Conservation (phyloP, 768 basidiomycete genomes). For the Tephrocybe sp. region DNA sequence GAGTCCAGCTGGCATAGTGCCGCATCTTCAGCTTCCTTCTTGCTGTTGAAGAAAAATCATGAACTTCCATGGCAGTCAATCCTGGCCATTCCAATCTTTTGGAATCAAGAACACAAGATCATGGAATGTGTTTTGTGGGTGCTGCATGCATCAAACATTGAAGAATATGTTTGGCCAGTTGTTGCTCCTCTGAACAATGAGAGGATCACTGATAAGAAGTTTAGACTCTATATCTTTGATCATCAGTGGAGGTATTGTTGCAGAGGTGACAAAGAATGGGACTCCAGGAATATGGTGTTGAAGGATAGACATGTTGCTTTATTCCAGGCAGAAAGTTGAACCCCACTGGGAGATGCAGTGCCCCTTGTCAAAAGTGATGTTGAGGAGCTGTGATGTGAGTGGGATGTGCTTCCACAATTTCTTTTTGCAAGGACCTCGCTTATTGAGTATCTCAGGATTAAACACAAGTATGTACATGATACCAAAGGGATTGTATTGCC, state of each 20-base stretch:
- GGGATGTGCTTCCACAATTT: no score
- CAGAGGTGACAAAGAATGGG: conserved; percentile 20
- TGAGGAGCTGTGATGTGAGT: conserved; percentile 17
- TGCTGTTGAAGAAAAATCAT: conserved; percentile 10
- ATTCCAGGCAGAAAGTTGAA: no score
- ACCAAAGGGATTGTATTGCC: conserved; percentile 11
- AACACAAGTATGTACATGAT: conserved; percentile 19
- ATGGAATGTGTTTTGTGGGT: not conserved
- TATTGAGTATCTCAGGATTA: conserved; percentile 17
- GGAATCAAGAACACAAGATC: conserved; percentile 3
- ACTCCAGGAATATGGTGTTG: conserved; percentile 8
- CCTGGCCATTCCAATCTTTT: not conserved
- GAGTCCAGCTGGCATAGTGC: not conserved
- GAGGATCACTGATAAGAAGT: conserved; percentile 5
- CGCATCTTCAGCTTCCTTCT: conserved; percentile 1
- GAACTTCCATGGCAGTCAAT: not conserved
- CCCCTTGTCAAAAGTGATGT: conserved; percentile 32
- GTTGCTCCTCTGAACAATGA: conserved; percentile 7
- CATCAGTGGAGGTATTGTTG: conserved; percentile 17
- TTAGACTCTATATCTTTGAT: conserved; percentile 14
- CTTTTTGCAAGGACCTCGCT: not conserved
- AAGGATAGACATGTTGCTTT: conserved; percentile 20
- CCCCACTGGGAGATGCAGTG: conserved; percentile 37
- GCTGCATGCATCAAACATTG: conserved; percentile 2
- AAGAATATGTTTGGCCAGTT: conserved; percentile 10